These are phyloP conservation scores for Aspergillus awamori DNA, from an alignment of 2,329 filamentous ascomycete genomes.

Conservation along the genomic window DNA sequence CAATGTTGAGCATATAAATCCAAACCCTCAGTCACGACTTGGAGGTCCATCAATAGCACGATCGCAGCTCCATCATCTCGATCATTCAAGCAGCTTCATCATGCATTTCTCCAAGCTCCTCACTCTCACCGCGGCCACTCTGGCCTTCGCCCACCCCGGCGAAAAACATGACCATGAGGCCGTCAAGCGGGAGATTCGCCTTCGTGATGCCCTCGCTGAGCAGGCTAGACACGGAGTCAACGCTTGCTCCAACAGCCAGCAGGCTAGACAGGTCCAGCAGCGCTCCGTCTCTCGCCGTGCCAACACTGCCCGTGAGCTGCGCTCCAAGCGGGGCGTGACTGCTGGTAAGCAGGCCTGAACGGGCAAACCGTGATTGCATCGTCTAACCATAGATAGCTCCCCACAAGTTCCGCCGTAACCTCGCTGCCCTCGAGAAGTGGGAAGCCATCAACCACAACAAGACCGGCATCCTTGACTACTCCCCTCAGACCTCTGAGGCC, in stretches of 20 bases:
- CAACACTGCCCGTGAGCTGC: constrained; percentile 29
- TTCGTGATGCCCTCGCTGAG: constrained; percentile 30
- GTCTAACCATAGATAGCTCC: constrained; percentile 14
- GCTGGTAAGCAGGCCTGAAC: constrained; percentile 20
- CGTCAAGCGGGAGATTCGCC: constrained; percentile 33
- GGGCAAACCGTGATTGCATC: too few relatives aligned
- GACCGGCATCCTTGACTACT: constrained; percentile 35
- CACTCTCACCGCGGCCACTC: constrained; percentile 33
- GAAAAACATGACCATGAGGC: constrained; percentile 34
- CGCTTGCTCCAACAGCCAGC: constrained; percentile 26
- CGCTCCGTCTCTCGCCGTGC: constrained; percentile 34
- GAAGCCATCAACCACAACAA: constrained; percentile 44
- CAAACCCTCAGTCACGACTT: not conserved
- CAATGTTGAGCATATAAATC: not conserved
- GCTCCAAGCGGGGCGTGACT: constrained; percentile 31
- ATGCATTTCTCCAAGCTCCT: constrained; percentile 37
- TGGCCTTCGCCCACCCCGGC: constrained; percentile 35
- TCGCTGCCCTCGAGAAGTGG: constrained; percentile 43
- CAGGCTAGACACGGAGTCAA: constrained; percentile 29
- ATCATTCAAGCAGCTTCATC: not conserved
- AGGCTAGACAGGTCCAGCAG: constrained; percentile 29
- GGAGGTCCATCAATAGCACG: not conserved
- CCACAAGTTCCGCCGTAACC: constrained; percentile 38
- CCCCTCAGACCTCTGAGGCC: constrained; percentile 32
- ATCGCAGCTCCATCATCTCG: not conserved